phyloP scores from a whole-genome alignment of 129 eudicot genomes.

The Saussurea involucrata region DNA sequence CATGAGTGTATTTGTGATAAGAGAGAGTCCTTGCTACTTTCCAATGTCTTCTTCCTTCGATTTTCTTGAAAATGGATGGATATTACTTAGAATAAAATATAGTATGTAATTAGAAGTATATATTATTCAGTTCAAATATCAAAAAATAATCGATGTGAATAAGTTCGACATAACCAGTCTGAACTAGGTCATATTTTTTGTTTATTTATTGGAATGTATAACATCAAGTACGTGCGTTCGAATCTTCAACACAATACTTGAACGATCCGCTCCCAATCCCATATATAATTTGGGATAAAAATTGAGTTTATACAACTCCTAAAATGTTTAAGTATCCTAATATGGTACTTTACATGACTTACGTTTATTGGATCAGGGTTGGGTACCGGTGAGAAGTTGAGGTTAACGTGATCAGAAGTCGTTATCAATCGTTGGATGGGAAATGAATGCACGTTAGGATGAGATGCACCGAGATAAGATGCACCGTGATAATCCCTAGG shows the following conservation, averaged over 20 bases:
- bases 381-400: too few relatives aligned
- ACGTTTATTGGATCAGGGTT: too few relatives aligned
- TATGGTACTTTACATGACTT: too few relatives aligned
- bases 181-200: neutral
- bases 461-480: too few relatives aligned
- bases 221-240: neutral
- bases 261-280: neutral
- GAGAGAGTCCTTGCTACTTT: neutral
- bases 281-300: neutral
- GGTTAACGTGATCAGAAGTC: too few relatives aligned
- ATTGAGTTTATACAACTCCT: too few relatives aligned
- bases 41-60: neutral
- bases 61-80: neutral
- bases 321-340: too few relatives aligned
- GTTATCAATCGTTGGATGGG: too few relatives aligned
- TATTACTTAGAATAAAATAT: neutral
- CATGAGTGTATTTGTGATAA: constrained; percentile 3
- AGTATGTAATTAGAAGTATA: neutral
- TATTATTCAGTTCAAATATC: neutral
- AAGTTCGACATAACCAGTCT: neutral
- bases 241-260: neutral
- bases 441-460: too few relatives aligned
- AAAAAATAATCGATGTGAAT: neutral
- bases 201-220: neutral
- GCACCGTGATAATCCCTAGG: too few relatives aligned